Base-by-base conservation (phyloP, 768 basidiomycete species). In the Russula olivacea region DNA sequence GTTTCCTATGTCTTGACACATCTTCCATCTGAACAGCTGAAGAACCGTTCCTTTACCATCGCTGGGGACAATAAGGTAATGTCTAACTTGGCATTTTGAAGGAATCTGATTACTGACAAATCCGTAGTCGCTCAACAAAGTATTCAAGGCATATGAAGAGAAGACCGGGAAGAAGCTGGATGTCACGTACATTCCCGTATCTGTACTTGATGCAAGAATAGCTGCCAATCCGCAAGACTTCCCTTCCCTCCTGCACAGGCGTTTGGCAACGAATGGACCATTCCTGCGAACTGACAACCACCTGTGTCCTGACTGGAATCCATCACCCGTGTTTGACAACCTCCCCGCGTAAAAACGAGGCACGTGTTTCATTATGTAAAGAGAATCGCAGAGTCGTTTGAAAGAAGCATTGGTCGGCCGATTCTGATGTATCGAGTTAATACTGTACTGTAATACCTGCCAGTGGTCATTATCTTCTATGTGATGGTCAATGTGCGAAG, bases 301-400 rank as follows among this genome's bases (percentile, higher is more conserved):
- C 12, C 40, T 58, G n/a, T 70, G 51, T 40, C 68, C 69, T 17
- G 51, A 61, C 21, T 70, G 66, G 66, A 69, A 70, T 19, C 69
- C 69, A 17, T 61, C 58, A 14, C 50, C 45, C 6, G 64, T 61
- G 4, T 10, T 63, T 2, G 69, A 68, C 19, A n/a, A 58, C 23
- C 3, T 57, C 19, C 55, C 49, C 2, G 38, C 38, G 15, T 40
- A n/a, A 40, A 1, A 40, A 14, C n/a, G n/a, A 28, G 28, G 15
- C 17, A 9, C 28, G 28, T 28, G n/a, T n/a, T n/a, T n/a, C n/a
- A n/a, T n/a, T n/a, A n/a, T n/a, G n/a, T n/a, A n/a, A n/a, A n/a
- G n/a, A n/a, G n/a, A n/a, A n/a, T n/a, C n/a, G n/a, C n/a, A n/a
- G n/a, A n/a, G n/a, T n/a, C n/a, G n/a, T n/a, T n/a, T n/a, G n/a